Evolutionary conservation across 176 grass and related monocot genomes (phyloP).

Genomic region (Dactylis glomerata): DNA sequence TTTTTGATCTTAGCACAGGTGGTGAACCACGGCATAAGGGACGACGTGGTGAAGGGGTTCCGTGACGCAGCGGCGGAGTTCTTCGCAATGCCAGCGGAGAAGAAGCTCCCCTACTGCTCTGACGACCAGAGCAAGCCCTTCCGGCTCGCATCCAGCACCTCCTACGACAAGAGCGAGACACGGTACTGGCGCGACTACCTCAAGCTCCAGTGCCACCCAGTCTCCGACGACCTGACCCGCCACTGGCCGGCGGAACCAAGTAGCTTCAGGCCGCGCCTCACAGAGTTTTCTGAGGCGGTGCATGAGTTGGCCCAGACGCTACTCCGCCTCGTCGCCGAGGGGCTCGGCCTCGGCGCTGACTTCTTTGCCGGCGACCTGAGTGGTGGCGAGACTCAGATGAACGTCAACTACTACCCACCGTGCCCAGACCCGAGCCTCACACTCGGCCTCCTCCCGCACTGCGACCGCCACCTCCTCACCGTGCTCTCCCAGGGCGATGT

Average conservation of each 20-base stretch:
- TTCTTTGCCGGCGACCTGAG: too few species aligned
- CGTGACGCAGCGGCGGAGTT: not conserved
- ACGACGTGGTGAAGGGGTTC: not conserved
- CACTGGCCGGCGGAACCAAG: not conserved
- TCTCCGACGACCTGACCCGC: slow-evolving; percentile 29
- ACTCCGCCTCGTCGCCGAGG: slow-evolving; percentile 6
- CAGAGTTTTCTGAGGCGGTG: slow-evolving; percentile 34
- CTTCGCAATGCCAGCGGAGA: not conserved
- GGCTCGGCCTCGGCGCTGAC: not conserved
- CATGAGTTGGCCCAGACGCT: slow-evolving; percentile 35
- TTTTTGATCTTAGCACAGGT: not conserved
- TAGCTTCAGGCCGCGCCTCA: slow-evolving; percentile 21
- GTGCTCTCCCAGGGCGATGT: too few species aligned
- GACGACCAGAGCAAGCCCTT: not conserved
- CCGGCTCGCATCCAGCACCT: slow-evolving; percentile 29
- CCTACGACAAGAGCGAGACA: slow-evolving; percentile 30
- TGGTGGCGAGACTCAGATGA: too few species aligned
- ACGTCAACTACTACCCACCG: too few species aligned
- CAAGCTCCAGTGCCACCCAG: not conserved
- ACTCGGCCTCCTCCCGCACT: too few species aligned
- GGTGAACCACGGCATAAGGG: not conserved
- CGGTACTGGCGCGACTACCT: slow-evolving; percentile 67
- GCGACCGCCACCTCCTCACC: too few species aligned
- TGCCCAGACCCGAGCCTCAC: too few species aligned
- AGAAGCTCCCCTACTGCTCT: not conserved